Percentiles rank a stretch among this genome's conserved stretches.
These are phyloP conservation scores for Talaromyces albobiverticillius DNA, from an alignment of 2,329 filamentous ascomycete species.

Conservation along the genomic window DNA sequence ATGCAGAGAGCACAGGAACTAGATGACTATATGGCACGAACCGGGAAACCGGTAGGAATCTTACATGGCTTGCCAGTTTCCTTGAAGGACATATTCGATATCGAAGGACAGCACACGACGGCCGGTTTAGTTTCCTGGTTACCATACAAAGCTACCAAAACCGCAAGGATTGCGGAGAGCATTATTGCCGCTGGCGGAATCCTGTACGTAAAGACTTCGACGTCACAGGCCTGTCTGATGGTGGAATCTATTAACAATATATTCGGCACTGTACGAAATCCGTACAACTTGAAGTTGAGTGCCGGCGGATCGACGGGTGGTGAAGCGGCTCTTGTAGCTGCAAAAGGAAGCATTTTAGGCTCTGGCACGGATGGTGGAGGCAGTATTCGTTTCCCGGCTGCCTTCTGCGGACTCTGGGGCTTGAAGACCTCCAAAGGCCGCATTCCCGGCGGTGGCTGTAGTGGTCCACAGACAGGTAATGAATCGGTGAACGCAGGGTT, in stretches of 20 bases:
- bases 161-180: constrained; percentile 25
- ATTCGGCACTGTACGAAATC: constrained; percentile 41
- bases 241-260: constrained; percentile 34
- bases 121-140: constrained; percentile 37
- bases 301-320: constrained; percentile 39
- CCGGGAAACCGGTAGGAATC: constrained; percentile 37
- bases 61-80: constrained; percentile 52
- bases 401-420: background rate
- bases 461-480: background rate
- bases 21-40: background rate
- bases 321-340: constrained; percentile 61
- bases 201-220: constrained; percentile 55
- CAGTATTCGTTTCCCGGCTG: background rate
- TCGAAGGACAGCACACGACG: constrained; percentile 54
- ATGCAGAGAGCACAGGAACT: background rate
- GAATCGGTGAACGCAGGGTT: background rate
- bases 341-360: constrained; percentile 59
- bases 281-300: constrained; percentile 29
- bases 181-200: constrained; percentile 51
- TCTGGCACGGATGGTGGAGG: constrained; percentile 61
- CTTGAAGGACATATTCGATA: constrained; percentile 59
- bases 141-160: constrained; percentile 1
- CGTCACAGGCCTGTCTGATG: constrained; percentile 58
- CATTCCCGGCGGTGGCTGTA: background rate
- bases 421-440: background rate